These are phyloP conservation scores for Aspergillus calidoustus DNA, from an alignment of 2,329 filamentous ascomycete species.

Conservation along the genomic window DNA sequence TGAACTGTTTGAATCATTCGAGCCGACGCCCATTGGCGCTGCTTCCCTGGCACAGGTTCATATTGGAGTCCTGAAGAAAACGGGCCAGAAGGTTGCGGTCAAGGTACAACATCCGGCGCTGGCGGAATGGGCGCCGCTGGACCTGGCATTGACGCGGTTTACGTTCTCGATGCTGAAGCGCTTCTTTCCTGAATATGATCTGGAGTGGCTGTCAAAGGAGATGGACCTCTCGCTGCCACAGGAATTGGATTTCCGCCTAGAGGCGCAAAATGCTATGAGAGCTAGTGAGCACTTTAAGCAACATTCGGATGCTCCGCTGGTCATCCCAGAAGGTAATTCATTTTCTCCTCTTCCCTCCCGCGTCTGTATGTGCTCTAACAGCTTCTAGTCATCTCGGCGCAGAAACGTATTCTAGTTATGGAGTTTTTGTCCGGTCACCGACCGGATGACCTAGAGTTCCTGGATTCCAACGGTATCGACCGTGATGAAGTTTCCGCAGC, in stretches of 20 bases:
- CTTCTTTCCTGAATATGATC: slow-evolving; percentile 96
- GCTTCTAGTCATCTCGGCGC: slow-evolving; percentile 76
- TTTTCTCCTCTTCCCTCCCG: neutral
- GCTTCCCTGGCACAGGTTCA: slow-evolving; percentile 96
- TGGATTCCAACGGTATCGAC: slow-evolving; percentile 86
- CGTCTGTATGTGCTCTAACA: slow-evolving; percentile 21
- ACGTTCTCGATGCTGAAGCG: slow-evolving; percentile 88
- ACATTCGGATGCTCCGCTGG: slow-evolving; percentile 74
- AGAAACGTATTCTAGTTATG: slow-evolving; percentile 91
- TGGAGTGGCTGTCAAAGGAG: slow-evolving; percentile 92
- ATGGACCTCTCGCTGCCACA: slow-evolving; percentile 90
- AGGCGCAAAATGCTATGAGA: slow-evolving; percentile 81
- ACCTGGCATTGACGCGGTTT: slow-evolving; percentile 82
- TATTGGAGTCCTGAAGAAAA: slow-evolving; percentile 79
- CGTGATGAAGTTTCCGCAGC: slow-evolving; percentile 94
- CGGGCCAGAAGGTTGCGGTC: slow-evolving; percentile 85
- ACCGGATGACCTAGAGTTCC: slow-evolving; percentile 84
- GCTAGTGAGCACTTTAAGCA: slow-evolving; percentile 80
- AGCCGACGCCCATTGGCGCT: slow-evolving; percentile 79
- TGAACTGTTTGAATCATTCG: slow-evolving; percentile 87
- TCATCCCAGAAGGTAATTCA: slow-evolving; percentile 71
- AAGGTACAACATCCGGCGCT: slow-evolving; percentile 94
- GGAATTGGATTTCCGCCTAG: slow-evolving; percentile 86
- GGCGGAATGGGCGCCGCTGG: slow-evolving; percentile 86
- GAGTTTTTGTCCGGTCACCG: slow-evolving; percentile 85